These are phyloP conservation scores for Lodderomyces jiufengensis DNA, from an alignment of 1,139 yeast genomes.

Conservation along the genomic window DNA sequence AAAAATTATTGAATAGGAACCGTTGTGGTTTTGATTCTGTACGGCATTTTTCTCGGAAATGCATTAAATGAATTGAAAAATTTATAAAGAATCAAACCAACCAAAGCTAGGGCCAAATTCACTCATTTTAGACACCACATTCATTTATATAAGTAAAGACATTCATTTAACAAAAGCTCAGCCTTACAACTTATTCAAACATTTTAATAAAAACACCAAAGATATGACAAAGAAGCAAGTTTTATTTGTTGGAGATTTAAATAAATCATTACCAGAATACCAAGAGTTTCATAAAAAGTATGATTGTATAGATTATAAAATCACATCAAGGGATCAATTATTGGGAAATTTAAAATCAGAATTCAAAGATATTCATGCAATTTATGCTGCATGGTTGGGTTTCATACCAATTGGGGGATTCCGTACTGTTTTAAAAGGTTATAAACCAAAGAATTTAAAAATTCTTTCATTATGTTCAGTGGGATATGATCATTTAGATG, in stretches of 20 bases:
- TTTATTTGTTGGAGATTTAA: slow-evolving; percentile 44
- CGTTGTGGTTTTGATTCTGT: too few species aligned
- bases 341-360: slow-evolving; percentile 29
- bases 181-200: too few species aligned
- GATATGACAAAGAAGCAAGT: slow-evolving; percentile 28
- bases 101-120: too few species aligned
- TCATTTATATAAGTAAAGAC: too few species aligned
- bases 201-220: too few species aligned
- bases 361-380: slow-evolving; percentile 46
- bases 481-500: slow-evolving; percentile 65
- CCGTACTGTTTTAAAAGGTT: slow-evolving; percentile 42
- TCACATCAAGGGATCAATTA: slow-evolving; percentile 41
- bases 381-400: slow-evolving; percentile 66
- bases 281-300: slow-evolving; percentile 32
- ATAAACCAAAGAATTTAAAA: slow-evolving; percentile 50
- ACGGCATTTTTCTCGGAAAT: too few species aligned
- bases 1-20: too few species aligned
- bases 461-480: slow-evolving; percentile 67
- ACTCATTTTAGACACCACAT: too few species aligned
- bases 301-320: slow-evolving; percentile 40
- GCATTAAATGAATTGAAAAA: too few species aligned
- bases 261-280: slow-evolving; percentile 35
- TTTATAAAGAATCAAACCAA: too few species aligned
- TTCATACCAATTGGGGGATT: slow-evolving; percentile 50
- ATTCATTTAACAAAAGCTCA: too few species aligned